Base-by-base conservation (phyloP, 306 rosid species). In the Malus sieversii region DNA sequence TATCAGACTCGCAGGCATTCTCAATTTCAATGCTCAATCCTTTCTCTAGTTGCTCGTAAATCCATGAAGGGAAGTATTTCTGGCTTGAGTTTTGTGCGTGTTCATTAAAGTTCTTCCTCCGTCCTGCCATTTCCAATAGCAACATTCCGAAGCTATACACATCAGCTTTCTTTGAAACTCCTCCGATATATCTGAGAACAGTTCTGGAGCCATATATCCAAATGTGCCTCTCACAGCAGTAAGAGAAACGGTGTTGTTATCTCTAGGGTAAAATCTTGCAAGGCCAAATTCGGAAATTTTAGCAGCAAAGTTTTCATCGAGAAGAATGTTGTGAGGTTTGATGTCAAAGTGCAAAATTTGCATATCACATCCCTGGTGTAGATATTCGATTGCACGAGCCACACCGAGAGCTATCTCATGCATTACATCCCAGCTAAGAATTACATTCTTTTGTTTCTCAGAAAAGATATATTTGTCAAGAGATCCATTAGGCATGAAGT, bases 401-500 rank as follows among this genome's bases (percentile, higher is more conserved):
- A 60, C 77, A 2, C 52, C 75, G 0, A 53, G 33, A 35, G 66
- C 75, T 72, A 72, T 72, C 66, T 72, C 33, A 20, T 11, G 75
- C 75, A 72, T 55, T 14, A 19, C 22, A 2, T 72, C 66, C 75
- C 75, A 72, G n/a, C 75, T n/a, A 2, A 72, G 75, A 32, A 10
- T 2, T 4, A 13, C 19, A 6, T 2, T 6, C 0, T 13, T 55
- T 35, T 6, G 35, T 22, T 38, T 40, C 2, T 20, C 66, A 0
- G 6, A 10, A n/a, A 72, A 72, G 23, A 55, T 72, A 22, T 72
- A 15, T 3, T 20, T 55, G 9, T 71, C 75, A 1, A 71, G 75
- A 8, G 75, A 71, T 71, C 75, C 75, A 71, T 71, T 71, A 71
- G 35, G 75, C 75, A 71, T 71, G 33, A 71, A 71, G 20, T 71